Percentiles rank a stretch among this genome's conserved stretches.
These are phyloP conservation scores for Boeremia exigua DNA, from an alignment of 2,329 filamentous ascomycete genomes.

Conservation along the genomic window DNA sequence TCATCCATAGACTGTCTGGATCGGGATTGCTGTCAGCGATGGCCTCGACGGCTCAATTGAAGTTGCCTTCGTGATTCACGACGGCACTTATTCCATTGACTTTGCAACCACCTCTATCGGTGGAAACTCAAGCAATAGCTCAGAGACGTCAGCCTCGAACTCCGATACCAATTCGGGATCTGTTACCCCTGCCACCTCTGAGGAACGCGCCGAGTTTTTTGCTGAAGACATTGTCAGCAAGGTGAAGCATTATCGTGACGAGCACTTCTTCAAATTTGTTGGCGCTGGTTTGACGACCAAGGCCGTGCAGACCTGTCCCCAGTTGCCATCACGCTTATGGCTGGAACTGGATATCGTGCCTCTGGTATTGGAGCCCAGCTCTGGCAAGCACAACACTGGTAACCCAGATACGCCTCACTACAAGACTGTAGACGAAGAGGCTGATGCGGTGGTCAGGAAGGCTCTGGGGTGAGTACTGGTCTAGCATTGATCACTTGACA, in stretches of 20 bases:
- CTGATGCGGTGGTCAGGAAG: conserved; percentile 81
- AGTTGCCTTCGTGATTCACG: conserved; percentile 67
- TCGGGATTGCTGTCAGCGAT: conserved; percentile 66
- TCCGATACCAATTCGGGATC: conserved; percentile 17
- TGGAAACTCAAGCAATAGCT: background rate
- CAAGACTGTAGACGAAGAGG: conserved; percentile 77
- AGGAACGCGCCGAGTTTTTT: conserved; percentile 42
- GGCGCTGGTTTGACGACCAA: conserved; percentile 72
- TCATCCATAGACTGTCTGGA: conserved; percentile 54
- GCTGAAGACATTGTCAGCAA: conserved; percentile 65
- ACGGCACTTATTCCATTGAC: conserved; percentile 76
- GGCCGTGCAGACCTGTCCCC: conserved; percentile 66
- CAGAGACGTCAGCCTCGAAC: conserved; percentile 7
- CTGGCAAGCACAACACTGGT: conserved; percentile 8
- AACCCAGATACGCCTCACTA: conserved; percentile 51
- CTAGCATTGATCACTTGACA: background rate
- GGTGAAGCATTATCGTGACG: conserved; percentile 65
- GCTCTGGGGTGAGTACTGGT: conserved; percentile 67
- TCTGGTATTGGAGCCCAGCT: conserved; percentile 60
- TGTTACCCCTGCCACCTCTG: conserved; percentile 21
- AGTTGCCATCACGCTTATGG: conserved; percentile 75
- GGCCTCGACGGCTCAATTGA: conserved; percentile 60
- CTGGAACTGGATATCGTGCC: conserved; percentile 77
- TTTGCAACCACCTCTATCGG: conserved; percentile 60
- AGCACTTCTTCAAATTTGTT: conserved; percentile 75